A percentile compares a stretch with the other conserved stretches of the same genome.
Evolutionary conservation across 1,284 basidiomycete genomes (phyloP).

Genomic region (Pascua sp.): DNA sequence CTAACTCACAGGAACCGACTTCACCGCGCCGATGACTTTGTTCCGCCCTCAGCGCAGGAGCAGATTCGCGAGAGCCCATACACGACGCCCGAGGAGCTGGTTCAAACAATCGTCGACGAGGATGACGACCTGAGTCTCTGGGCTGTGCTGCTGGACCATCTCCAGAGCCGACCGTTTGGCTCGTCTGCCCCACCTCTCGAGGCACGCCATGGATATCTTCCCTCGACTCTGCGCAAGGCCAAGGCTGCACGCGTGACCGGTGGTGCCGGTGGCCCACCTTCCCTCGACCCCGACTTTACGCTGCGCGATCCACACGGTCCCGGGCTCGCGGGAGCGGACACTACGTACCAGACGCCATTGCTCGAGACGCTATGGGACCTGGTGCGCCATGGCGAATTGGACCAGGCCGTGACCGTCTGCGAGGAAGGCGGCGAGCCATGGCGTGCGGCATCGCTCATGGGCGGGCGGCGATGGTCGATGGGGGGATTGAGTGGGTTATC

Average conservation of each 20-base stretch:
- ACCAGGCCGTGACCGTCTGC: slow-evolving; percentile 78
- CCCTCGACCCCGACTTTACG: slow-evolving; percentile 46
- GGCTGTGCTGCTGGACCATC: slow-evolving; percentile 41
- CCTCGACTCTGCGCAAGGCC: slow-evolving; percentile 36
- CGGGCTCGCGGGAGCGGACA: slow-evolving; percentile 43
- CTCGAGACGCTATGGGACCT: slow-evolving; percentile 43
- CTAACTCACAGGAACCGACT: slow-evolving; percentile 30
- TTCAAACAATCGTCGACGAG: slow-evolving; percentile 42
- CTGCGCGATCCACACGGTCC: slow-evolving; percentile 40
- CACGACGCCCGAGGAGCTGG: slow-evolving; percentile 38
- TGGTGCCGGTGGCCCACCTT: slow-evolving; percentile 13
- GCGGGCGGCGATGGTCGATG: slow-evolving; percentile 42
- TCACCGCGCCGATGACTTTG: slow-evolving; percentile 28
- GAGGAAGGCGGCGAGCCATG: slow-evolving; percentile 81
- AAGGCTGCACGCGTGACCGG: slow-evolving; percentile 24
- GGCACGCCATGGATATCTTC: slow-evolving; percentile 44
- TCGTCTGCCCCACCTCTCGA: slow-evolving; percentile 38
- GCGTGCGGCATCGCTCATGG: slow-evolving; percentile 57
- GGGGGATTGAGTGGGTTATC: slow-evolving; percentile 38
- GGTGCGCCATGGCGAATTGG: slow-evolving; percentile 62
- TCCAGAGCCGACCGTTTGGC: slow-evolving; percentile 39
- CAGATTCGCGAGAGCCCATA: slow-evolving; percentile 38
- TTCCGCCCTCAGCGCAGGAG: slow-evolving; percentile 23
- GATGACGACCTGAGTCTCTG: slow-evolving; percentile 38
- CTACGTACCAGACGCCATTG: slow-evolving; percentile 41